Percentiles rank a stretch among this genome's conserved stretches.
Conservation (phyloP, 805 yeast genomes). For the Metschnikowia drakensbergensis region DNA sequence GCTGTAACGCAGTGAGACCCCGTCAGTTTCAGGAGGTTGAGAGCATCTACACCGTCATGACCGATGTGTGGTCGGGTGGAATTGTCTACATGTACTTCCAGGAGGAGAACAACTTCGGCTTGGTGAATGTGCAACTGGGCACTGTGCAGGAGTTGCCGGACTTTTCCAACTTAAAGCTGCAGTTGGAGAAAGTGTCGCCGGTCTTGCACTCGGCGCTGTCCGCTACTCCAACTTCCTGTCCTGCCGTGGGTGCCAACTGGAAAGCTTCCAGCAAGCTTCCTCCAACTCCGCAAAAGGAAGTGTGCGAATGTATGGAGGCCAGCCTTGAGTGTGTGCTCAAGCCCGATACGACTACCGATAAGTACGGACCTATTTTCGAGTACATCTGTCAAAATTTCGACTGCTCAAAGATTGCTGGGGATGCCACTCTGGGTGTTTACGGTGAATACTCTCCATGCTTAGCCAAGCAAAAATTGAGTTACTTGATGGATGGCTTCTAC, state of each 20-base stretch:
- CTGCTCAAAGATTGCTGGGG: constrained; percentile 36
- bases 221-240: constrained; percentile 35
- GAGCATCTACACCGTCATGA: constrained; percentile 64
- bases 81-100: constrained; percentile 82
- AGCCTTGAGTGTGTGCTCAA: constrained; percentile 36
- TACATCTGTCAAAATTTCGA: constrained; percentile 31
- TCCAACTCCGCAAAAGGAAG: constrained; percentile 39
- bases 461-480: no score
- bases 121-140: constrained; percentile 44
- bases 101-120: constrained; percentile 73
- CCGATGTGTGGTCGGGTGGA: constrained; percentile 87
- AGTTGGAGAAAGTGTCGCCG: constrained; percentile 53
- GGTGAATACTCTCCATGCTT: constrained; percentile 12
- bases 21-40: constrained; percentile 71
- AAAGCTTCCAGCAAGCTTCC: constrained; percentile 38
- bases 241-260: constrained; percentile 33
- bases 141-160: constrained; percentile 55
- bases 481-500: no score
- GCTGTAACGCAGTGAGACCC: constrained; percentile 68
- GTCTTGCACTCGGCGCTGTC: constrained; percentile 21
- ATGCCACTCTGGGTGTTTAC: constrained; percentile 38
- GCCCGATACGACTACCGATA: constrained; percentile 24
- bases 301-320: constrained; percentile 36
- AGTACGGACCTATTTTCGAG: constrained; percentile 34
- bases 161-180: constrained; percentile 41